Base-by-base conservation (phyloP, 2,329 filamentous ascomycete species). In the Plectosphaerella cucumerina region DNA sequence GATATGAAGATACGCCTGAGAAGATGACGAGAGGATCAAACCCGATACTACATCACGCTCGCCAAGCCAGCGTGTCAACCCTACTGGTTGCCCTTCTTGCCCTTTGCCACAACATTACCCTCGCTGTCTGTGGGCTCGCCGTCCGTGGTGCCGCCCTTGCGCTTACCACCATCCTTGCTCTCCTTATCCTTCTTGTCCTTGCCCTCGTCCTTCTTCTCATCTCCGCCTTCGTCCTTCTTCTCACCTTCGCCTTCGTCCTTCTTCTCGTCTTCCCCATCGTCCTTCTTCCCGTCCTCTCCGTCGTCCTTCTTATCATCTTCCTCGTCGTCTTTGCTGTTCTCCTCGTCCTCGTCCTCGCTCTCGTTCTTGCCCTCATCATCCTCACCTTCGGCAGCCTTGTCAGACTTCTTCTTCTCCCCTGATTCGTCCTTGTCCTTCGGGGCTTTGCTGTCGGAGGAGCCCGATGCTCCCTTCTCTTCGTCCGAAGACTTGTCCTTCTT, bases 181-280 rank as follows among this genome's bases (percentile, higher is more conserved):
- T 52, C 56, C n/a, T n/a, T n/a, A n/a, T n/a, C n/a, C n/a, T n/a
- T n/a, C n/a, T n/a, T n/a, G n/a, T 53, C 47, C 49, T 62, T 58
- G 44, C 52, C 57, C 6, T 43, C 39, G 2, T 48, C 47, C 22
- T 55, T 49, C 5, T 23, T 37, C 14, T 53, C 49, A 5, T 56
- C 51, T 11, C 12, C 12, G 26, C 26, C 20, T 20, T 23, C 14
- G 11, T 44, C n/a, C 42, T 23, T 44, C 10, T 33, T 17, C 15
- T 34, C 23, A 12, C 21, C 6, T 11, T 31, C 26, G 26, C 12
- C 26, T 11, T 31, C 12, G 20, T 43, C 11, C 41, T 43, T 43
- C 43, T 58, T 54, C 57, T 62, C 53, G 55, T 63, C 50, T 49
- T 68, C 48, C 52, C 61, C 46, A 37, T 59, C 62, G 23, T 62